A percentile compares a stretch with the other conserved stretches of the same genome.
These are phyloP conservation scores for Citeromyces nyonsensis DNA, from an alignment of 805 yeast genomes.

Conservation along the genomic window DNA sequence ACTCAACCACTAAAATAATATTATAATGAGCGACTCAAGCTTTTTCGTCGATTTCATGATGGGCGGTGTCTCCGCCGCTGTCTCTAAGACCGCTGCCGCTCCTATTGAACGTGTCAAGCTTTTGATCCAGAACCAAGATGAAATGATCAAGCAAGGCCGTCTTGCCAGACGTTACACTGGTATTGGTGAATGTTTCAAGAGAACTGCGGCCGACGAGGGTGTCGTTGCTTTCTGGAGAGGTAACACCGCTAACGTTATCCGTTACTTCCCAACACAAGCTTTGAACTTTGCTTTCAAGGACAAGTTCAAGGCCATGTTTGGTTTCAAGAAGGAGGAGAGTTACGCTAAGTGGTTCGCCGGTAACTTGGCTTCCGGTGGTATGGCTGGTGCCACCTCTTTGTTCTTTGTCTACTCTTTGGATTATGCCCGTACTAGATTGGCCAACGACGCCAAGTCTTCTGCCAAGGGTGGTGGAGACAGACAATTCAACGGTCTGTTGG, in stretches of 20 bases:
- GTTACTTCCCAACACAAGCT: conserved; percentile 99
- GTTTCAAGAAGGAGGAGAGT: conserved; percentile 91
- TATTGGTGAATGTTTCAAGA: conserved; percentile 84
- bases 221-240: conserved; percentile 94
- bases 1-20: conserved; percentile 5
- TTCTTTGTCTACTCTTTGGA: conserved; percentile 92
- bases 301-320: conserved; percentile 88
- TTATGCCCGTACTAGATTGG: conserved; percentile 97
- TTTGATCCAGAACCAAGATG: conserved; percentile 95
- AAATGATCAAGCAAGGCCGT: conserved; percentile 97
- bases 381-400: conserved; percentile 93
- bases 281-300: conserved; percentile 97
- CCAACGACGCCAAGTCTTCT: conserved; percentile 90
- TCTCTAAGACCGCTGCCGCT: conserved; percentile 95
- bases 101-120: conserved; percentile 96
- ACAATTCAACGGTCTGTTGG: conserved; percentile 94
- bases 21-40: conserved; percentile 21
- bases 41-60: conserved; percentile 63
- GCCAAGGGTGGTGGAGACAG: conserved; percentile 70
- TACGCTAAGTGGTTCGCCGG: conserved; percentile 93
- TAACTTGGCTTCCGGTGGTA: conserved; percentile 98
- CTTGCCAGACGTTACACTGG: conserved; percentile 75
- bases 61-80: conserved; percentile 99
- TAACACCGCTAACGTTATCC: conserved; percentile 96
- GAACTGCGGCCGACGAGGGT: conserved; percentile 94